Evolutionary conservation across 139 green algal species (phyloP).

Genomic region (Astrephomene gubernaculifera): DNA sequence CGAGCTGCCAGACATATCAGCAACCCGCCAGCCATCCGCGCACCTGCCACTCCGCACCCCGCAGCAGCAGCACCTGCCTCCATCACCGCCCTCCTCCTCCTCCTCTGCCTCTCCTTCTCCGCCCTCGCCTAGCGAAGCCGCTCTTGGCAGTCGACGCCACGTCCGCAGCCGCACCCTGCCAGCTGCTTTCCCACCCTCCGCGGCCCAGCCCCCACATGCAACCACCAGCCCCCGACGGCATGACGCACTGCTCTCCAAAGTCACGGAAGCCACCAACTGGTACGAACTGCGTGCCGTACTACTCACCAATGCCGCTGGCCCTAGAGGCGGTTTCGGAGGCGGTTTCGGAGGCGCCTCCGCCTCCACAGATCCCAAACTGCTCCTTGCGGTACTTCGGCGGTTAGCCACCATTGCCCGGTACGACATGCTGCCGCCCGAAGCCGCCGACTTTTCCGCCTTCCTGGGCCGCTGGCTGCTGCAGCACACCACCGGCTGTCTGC

Average conservation of each 20-base stretch:
- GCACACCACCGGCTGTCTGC: neutral
- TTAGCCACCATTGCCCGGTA: neutral
- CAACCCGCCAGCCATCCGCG: too few relatives aligned
- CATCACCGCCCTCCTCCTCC: slow-evolving; percentile 13
- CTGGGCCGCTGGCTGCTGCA: slow-evolving; percentile 32
- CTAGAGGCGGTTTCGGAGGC: too few relatives aligned
- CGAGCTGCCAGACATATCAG: too few relatives aligned
- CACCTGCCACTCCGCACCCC: neutral
- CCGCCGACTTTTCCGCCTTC: neutral
- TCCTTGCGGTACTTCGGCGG: slow-evolving; percentile 13
- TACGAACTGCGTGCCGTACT: slow-evolving; percentile 31
- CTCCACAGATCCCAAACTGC: neutral
- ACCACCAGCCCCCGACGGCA: neutral
- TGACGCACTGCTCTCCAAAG: neutral
- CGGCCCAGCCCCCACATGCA: neutral
- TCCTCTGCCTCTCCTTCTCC: neutral
- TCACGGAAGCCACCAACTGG: slow-evolving; percentile 8
- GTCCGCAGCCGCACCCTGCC: neutral
- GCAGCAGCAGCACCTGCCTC: slow-evolving; percentile 17
- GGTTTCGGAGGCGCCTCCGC: neutral
- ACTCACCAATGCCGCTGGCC: neutral
- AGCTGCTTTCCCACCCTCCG: too few relatives aligned
- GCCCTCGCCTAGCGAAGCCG: too few relatives aligned
- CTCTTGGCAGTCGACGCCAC: neutral
- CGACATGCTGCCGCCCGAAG: slow-evolving; percentile 31